phyloP scores from a whole-genome alignment of 192 early-diverging fungal species.

The Backusella tarrabulga region DNA sequence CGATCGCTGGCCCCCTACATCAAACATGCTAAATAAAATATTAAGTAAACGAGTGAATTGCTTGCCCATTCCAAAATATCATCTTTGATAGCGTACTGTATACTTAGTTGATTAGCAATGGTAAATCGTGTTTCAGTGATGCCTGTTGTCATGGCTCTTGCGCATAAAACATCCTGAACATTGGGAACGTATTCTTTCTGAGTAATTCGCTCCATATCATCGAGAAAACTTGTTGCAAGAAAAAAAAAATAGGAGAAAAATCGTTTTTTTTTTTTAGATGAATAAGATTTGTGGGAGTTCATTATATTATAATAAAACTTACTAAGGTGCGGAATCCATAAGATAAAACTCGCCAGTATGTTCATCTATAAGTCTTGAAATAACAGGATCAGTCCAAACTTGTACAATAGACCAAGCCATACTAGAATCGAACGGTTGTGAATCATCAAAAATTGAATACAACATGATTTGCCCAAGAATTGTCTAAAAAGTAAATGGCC shows the following conservation, averaged over 20 bases:
- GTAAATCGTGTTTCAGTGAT: conserved; percentile 92
- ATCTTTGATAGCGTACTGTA: conserved; percentile 64
- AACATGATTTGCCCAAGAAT: conserved; percentile 35
- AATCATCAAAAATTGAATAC: conserved; percentile 54
- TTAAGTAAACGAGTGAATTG: neutral
- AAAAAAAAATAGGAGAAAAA: conserved; percentile 24
- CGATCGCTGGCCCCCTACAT: conserved; percentile 72
- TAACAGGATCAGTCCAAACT: conserved; percentile 65
- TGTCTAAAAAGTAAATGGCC: neutral
- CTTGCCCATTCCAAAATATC: neutral
- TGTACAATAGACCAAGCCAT: conserved; percentile 65
- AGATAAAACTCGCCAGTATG: conserved; percentile 69
- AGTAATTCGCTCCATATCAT: conserved; percentile 85
- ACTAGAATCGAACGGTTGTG: conserved; percentile 56
- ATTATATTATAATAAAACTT: conserved; percentile 30
- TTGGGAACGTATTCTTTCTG: conserved; percentile 82
- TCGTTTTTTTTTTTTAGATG: neutral
- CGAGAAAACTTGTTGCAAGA: conserved; percentile 73
- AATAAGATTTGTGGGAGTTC: neutral
- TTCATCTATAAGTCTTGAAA: conserved; percentile 54
- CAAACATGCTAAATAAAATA: conserved; percentile 58
- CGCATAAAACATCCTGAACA: conserved; percentile 90
- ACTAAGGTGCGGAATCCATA: conserved; percentile 88
- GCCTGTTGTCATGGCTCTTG: conserved; percentile 95
- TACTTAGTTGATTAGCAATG: conserved; percentile 88